Conservation (phyloP, 1,284 basidiomycete species). For the Marasmius tenuissimus region DNA sequence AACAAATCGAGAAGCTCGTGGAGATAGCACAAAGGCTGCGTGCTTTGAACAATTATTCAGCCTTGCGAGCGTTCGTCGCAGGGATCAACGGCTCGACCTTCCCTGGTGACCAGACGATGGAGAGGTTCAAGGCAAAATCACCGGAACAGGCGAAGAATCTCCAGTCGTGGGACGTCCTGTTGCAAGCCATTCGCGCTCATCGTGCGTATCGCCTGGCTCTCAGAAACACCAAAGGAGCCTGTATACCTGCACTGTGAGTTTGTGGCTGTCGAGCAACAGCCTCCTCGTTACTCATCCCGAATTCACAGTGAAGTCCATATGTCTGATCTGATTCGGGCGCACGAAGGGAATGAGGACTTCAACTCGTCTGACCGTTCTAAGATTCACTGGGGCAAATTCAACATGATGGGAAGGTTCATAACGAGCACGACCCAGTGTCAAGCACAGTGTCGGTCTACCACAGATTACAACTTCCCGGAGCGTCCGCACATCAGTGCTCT, state of each 20-base stretch:
- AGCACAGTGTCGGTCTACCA: conserved; percentile 59
- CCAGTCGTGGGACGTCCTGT: conserved; percentile 74
- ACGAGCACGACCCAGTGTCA: conserved; percentile 70
- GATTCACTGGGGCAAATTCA: conserved; percentile 86
- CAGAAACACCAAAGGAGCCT: conserved; percentile 76
- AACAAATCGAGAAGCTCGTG: conserved; percentile 76
- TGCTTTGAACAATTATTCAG: conserved; percentile 76
- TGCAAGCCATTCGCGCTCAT: conserved; percentile 72
- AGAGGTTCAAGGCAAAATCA: conserved; percentile 59
- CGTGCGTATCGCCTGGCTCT: conserved; percentile 79
- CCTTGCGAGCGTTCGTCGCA: conserved; percentile 76
- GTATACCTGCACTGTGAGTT: conserved; percentile 77
- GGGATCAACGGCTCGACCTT: conserved; percentile 79
- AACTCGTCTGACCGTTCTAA: conserved; percentile 57
- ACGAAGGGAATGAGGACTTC: conserved; percentile 73
- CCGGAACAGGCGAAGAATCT: conserved; percentile 68
- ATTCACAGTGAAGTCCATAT: conserved; percentile 75
- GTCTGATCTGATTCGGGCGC: conserved; percentile 74
- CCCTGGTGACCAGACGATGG: conserved; percentile 69
- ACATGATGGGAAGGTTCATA: conserved; percentile 80
- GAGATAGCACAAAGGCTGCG: conserved; percentile 72
- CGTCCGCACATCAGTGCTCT: conserved; percentile 51
- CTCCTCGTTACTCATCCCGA: conserved; percentile 4
- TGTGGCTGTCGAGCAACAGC: conserved; percentile 11
- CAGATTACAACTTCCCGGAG: conserved; percentile 58